Base-by-base conservation (phyloP, 257 asterid genomes). In the Misopates orontium region DNA sequence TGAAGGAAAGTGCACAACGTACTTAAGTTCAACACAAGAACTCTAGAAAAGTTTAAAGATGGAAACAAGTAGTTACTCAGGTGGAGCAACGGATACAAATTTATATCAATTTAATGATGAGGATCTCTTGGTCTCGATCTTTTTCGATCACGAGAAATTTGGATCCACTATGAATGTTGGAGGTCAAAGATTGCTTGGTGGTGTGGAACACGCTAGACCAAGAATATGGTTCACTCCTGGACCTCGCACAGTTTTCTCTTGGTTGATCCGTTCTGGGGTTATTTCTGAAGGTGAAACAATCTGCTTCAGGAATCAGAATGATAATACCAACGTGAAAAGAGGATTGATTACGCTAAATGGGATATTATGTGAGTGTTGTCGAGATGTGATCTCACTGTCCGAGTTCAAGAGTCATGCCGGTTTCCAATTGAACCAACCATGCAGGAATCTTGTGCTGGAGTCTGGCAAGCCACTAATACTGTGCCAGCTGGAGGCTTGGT, bases 401-500 rank as follows among this genome's bases (percentile, higher is more conserved):
- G 78, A 73, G 73, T 85, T 85, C 56, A 79, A 76, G 77, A 53
- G 32, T 56, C 89, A 83, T 70, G 80, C 84, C 49, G 85, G 80
- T 62, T 74, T 60, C 28, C 71, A 22, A 71, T 47, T 51, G 11
- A 80, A 62, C 63, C 47, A 69, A 24, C 78, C 80, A 7, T 64
- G 80, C 72, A 60, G 68, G 76, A 77, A 78, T 68, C 85, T 85
- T 64, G 72, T 78, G 65, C 58, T 78, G 82, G 83, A 75, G 32
- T 78, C 82, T 21, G 87, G 87, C 42, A 83, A 85, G 75, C 76
- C 87, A 66, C 65, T 80, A 49, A 60, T 81, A 41, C 73, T 81
- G 62, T 85, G 92, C 68, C 89, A 85, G 75, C 89, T 80, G 54
- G 92, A 83, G 82, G 92, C 92, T 48, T 85, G 92, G 92, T 83